phyloP scores from a whole-genome alignment of 2,329 filamentous ascomycete species.

The Pyrenophora teres region DNA sequence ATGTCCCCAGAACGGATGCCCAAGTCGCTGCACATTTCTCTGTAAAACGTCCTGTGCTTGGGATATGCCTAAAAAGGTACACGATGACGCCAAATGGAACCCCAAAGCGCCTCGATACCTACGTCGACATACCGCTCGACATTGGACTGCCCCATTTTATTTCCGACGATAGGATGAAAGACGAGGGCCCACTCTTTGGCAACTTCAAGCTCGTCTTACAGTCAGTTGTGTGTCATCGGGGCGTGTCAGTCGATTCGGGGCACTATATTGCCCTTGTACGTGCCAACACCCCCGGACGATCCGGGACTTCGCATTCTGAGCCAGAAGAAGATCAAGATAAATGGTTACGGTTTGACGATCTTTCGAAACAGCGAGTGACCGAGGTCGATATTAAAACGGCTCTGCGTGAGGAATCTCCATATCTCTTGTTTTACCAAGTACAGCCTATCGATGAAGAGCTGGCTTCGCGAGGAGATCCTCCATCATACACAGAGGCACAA shows the following conservation, averaged over 20 bases:
- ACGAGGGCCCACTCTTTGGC: constrained; percentile 71
- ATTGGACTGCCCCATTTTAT: constrained; percentile 87
- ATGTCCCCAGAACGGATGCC: constrained; percentile 66
- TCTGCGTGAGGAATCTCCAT: constrained; percentile 85
- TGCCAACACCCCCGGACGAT: constrained; percentile 57
- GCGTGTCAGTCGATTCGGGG: constrained; percentile 81
- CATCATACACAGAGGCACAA: constrained; percentile 48
- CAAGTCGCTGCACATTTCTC: constrained; percentile 91
- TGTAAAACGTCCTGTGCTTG: constrained; percentile 79
- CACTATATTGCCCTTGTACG: constrained; percentile 90
- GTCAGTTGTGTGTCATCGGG: constrained; percentile 89
- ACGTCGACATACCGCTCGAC: constrained; percentile 89
- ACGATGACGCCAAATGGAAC: constrained; percentile 71
- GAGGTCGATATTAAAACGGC: constrained; percentile 79
- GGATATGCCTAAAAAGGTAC: constrained; percentile 92
- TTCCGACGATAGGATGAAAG: constrained; percentile 72
- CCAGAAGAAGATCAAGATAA: constrained; percentile 49
- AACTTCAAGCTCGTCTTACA: constrained; percentile 93
- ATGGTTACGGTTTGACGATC: constrained; percentile 93
- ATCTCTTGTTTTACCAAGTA: constrained; percentile 94
- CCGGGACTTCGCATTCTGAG: constrained; percentile 55
- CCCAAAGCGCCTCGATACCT: constrained; percentile 75
- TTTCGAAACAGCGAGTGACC: constrained; percentile 72
- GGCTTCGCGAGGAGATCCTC: constrained; percentile 45
- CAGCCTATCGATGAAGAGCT: constrained; percentile 78